Evolutionary conservation across 2,329 filamentous ascomycete genomes (phyloP), one percentile per base, ranked within the genome.

Genomic region (Pseudogymnoascus destructans): DNA sequence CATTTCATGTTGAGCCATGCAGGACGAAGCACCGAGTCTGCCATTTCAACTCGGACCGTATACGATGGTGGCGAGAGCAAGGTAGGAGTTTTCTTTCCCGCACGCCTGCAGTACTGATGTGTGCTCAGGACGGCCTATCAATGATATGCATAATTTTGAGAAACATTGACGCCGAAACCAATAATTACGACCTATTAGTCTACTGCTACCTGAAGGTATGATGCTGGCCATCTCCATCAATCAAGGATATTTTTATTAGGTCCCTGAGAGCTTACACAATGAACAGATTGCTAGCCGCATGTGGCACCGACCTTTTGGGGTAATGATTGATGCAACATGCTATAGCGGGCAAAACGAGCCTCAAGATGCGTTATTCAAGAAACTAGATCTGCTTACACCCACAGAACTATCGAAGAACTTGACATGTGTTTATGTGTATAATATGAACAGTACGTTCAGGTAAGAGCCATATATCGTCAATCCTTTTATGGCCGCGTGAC

Each of bases 41-140:
- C 84, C 60, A 69, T 84, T 19, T 83, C 81, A 2, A 79, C 80
- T 21, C 76, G 82, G 19, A 82, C 83, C 23, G 80, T 87, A 10
- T 87, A 86, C 65, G 84, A 87, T 66, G 84, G 84, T 32, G 84
- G 84, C 17, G 82, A 86, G 70, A 86, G 80, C 71, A 86, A 84
- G 71, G 79, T 79, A 64, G 54, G 65, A 59, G 7, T 23, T 8
- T 35, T 17, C 13, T 11, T 32, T 21, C 15, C 19, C 30, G 19
- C 10, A 23, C 30, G 17, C 21, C 32, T 32, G 8, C 27, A 32
- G 15, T 46, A 56, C 60, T 64, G 30, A 63, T 30, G n/a, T 57
- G 58, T 38, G 23, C 36, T 19, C 56, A 81, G 78, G 83, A 86
- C 67, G 83, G 82, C 4, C 69, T 86, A 38, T 81, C 83, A 0